Evolutionary conservation across 139 green algal species (phyloP), one percentile per base, ranked within the genome.

Genomic region (Deuterostichococcus epilithicus): DNA sequence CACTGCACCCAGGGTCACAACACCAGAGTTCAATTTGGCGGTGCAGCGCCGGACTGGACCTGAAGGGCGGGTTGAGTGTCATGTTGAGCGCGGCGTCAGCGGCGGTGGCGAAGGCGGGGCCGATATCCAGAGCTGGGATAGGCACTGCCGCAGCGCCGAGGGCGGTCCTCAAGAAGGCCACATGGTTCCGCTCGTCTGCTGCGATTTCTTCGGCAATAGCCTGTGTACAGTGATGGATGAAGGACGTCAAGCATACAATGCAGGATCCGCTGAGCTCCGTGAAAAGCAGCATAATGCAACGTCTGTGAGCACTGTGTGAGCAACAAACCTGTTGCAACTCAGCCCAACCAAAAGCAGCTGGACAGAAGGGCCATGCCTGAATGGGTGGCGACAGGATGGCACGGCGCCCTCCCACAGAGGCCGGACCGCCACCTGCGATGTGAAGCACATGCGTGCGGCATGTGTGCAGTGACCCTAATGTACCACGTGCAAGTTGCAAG

Each of bases 171-270:
- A 87, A 15, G 34, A 78, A 74, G 22, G 34, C 30, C n/a, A 89
- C 82, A 52, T 90, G 87, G 32, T 73, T 70, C 60, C 86, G 82
- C 80, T 91, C 85, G 15, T 89, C 79, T 38, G 76, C 60, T 22
- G 79, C 79, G 26, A 84, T 68, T n/a, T 78, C 74, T 8, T 60
- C 73, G 25, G 68, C 79, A 33, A 81, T 37, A 28, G n/a, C 70
- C 34, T 72, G n/a, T 33, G n/a, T 35, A n/a, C 13, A 23, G 8
- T 26, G 22, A 37, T 4, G 66, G 28, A 20, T 26, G 66, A 37
- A 39, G 8, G 37, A 26, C 66, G 36, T 13, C 18, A 4, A 13
- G 66, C 66, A 71, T 28, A 38, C 8, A 37, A 8, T 20, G 66
- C 34, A 71, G 18, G 13, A 44, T 18, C 8, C 28, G 28, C 66